A percentile compares a stretch with the other conserved stretches of the same genome.
Conservation (phyloP, 768 basidiomycete species). For the Trametes cinnabarina region DNA sequence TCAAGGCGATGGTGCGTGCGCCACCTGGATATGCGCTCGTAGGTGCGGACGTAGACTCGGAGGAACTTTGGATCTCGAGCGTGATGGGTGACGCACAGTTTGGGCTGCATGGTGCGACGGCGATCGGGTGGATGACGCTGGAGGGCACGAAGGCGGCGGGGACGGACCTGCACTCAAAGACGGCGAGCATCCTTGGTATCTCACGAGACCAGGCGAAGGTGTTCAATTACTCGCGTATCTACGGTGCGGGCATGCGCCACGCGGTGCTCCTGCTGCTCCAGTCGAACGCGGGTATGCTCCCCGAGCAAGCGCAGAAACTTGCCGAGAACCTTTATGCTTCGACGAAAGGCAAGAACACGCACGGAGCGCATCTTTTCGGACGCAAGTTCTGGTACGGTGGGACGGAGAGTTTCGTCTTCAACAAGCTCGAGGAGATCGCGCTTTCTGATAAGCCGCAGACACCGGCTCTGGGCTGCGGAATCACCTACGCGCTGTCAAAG, state of each 20-base stretch:
- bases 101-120: conserved; percentile 92
- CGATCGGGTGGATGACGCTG: conserved; percentile 99
- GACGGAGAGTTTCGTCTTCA: conserved; percentile 94
- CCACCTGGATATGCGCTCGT: conserved; percentile 93
- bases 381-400: conserved; percentile 96
- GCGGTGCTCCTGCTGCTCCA: conserved; percentile 86
- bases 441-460: conserved; percentile 83
- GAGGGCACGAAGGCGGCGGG: conserved; percentile 94
- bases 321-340: conserved; percentile 86
- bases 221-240: conserved; percentile 98
- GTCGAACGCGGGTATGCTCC: conserved; percentile 74
- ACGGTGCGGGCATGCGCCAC: conserved; percentile 96
- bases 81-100: conserved; percentile 99
- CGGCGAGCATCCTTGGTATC: conserved; percentile 88
- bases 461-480: conserved; percentile 90
- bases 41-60: conserved; percentile 97
- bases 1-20: conserved; percentile 96
- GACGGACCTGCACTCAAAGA: conserved; percentile 96
- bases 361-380: conserved; percentile 68
- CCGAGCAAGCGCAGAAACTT: conserved; percentile 72
- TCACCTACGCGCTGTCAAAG: conserved; percentile 91
- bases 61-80: conserved; percentile 98
- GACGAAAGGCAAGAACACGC: conserved; percentile 90
- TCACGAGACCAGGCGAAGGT: conserved; percentile 95
- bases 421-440: conserved; percentile 95